Evolutionary conservation across 345 rosid genomes (phyloP).

Genomic region (Arabidopsis suecica): DNA sequence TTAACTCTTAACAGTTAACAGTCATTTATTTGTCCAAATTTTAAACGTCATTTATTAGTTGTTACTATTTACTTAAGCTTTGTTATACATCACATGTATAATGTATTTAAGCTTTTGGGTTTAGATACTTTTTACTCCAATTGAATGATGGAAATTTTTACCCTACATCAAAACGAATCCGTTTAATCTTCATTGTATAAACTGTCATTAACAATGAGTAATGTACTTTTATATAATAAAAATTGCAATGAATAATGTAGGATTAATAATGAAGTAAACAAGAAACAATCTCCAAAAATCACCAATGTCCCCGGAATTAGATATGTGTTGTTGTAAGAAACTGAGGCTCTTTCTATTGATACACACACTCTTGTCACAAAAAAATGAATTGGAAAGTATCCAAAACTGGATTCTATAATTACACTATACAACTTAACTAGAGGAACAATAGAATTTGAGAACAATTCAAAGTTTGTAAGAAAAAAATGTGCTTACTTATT

Average conservation of each 20-base stretch:
- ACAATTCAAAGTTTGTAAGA: constrained; percentile 2
- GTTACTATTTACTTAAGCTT: neutral
- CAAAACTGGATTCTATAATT: constrained; percentile 12
- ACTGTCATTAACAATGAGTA: neutral
- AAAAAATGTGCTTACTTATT: constrained; percentile 42
- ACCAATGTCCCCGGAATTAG: no score
- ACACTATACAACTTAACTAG: constrained; percentile 24
- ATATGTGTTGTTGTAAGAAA: no score
- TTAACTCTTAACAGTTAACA: no score
- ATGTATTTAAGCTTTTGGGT: no score
- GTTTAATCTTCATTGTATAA: no score
- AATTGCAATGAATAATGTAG: neutral
- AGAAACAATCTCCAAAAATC: neutral
- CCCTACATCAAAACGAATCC: neutral
- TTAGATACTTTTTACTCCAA: neutral
- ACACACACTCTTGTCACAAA: neutral
- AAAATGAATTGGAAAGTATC: constrained; percentile 11
- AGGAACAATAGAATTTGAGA: constrained; percentile 1
- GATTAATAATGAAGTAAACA: neutral
- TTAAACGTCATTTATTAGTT: neutral
- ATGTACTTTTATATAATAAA: neutral
- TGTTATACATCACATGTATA: no score
- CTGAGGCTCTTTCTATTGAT: no score
- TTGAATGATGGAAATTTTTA: neutral
- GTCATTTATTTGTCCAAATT: neutral